Evolutionary conservation across 306 rosid genomes (phyloP).

Genomic region (Gastrolobium bilobum): DNA sequence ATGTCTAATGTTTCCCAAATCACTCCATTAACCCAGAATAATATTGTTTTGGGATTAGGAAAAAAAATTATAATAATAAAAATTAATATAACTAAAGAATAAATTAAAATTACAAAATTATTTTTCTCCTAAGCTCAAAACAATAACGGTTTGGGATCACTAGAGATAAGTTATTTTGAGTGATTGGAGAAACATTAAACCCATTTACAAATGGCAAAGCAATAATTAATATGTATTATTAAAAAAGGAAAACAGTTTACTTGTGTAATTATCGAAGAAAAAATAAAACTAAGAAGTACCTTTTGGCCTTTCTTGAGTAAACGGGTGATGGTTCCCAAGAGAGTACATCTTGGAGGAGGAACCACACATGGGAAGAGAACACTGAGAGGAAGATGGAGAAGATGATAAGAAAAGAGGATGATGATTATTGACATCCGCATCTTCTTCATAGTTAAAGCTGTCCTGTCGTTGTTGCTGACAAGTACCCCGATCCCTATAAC

Average conservation of each 20-base stretch:
- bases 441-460: constrained; percentile 69
- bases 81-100: no score
- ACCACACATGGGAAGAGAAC: constrained; percentile 54
- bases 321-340: constrained; percentile 32
- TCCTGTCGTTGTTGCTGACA: constrained; percentile 54
- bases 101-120: no score
- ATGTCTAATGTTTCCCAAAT: no score
- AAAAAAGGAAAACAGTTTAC: no score
- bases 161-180: no score
- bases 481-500: constrained; percentile 58
- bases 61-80: no score
- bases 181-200: no score
- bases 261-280: not conserved
- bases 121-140: no score
- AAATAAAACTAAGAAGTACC: constrained; percentile 45
- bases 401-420: constrained; percentile 66
- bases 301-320: constrained; percentile 57
- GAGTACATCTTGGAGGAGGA: constrained; percentile 47
- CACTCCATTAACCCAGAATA: no score
- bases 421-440: constrained; percentile 48
- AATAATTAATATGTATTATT: not conserved
- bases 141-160: no score
- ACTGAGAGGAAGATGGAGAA: constrained; percentile 63
- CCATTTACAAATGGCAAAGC: not conserved
- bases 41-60: no score